phyloP scores from a whole-genome alignment of 495 filamentous ascomycete genomes.

The Apodospora peruviana region DNA sequence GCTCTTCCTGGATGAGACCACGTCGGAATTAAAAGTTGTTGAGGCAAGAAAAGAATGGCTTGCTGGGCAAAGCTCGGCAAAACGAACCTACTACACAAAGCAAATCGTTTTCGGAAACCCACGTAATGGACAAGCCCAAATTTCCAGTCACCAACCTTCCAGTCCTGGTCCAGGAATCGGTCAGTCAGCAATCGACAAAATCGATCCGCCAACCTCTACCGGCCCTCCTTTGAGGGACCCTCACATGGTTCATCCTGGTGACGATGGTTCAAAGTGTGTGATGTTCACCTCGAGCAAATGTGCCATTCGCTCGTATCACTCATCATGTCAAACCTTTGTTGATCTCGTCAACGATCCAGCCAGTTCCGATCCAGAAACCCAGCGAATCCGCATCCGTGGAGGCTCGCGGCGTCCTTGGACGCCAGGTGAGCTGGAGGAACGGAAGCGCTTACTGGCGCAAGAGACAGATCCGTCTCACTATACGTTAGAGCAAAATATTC shows the following conservation, averaged over 20 bases:
- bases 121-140: neutral
- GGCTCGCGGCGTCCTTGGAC: conserved; percentile 42
- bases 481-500: conserved; percentile 25
- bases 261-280: conserved; percentile 32
- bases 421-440: conserved; percentile 40
- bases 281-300: conserved; percentile 54
- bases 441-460: conserved; percentile 4
- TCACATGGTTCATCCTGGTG: conserved; percentile 24
- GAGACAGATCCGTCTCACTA: neutral
- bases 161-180: too few species aligned
- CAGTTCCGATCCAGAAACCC: conserved; percentile 25
- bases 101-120: conserved; percentile 42
- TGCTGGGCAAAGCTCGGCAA: conserved; percentile 50
- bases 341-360: conserved; percentile 60
- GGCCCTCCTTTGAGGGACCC: conserved; percentile 8
- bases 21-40: conserved; percentile 54
- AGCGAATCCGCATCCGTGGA: conserved; percentile 26
- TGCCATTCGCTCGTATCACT: conserved; percentile 55
- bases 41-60: conserved; percentile 72
- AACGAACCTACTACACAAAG: conserved; percentile 65
- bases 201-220: neutral
- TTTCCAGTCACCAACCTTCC: too few species aligned
- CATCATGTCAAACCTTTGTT: conserved; percentile 53
- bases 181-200: conserved; percentile 2
- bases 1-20: conserved; percentile 57